phyloP scores from a whole-genome alignment of 768 basidiomycete genomes.

The Trametes cingulata region DNA sequence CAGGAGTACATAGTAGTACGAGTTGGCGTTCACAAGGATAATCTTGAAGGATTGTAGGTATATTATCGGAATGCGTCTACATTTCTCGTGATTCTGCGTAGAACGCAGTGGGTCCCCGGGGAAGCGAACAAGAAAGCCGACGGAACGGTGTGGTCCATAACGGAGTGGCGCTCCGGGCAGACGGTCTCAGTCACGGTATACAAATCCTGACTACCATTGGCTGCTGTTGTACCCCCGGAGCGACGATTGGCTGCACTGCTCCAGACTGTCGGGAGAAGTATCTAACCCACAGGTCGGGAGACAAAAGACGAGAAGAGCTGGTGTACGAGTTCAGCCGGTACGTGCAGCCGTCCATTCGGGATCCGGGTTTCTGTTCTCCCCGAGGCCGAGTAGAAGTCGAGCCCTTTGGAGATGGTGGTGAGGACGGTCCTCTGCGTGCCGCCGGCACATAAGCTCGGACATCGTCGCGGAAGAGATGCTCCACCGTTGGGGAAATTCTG shows the following conservation, averaged over 20 bases:
- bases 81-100: neutral
- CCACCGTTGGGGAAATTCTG: too few relatives aligned
- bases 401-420: neutral
- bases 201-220: neutral
- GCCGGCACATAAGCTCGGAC: too few relatives aligned
- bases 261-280: too few relatives aligned
- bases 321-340: constrained; percentile 4
- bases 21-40: too few relatives aligned
- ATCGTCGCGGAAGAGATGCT: too few relatives aligned
- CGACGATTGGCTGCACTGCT: neutral
- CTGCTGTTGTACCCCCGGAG: neutral
- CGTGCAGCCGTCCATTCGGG: neutral
- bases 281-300: neutral
- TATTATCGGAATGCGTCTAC: neutral
- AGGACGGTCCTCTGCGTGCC: too few relatives aligned
- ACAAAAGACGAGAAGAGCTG: neutral
- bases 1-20: too few relatives aligned
- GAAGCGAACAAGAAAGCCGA: neutral
- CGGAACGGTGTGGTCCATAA: constrained; percentile 12
- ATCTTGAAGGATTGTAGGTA: too few relatives aligned
- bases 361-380: neutral
- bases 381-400: neutral
- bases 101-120: neutral
- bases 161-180: constrained; percentile 5
- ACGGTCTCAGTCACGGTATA: neutral